Evolutionary conservation across 495 filamentous ascomycete species (phyloP), one percentile per base, ranked within the genome.

Genomic region (Xanthoparmelia taractica): DNA sequence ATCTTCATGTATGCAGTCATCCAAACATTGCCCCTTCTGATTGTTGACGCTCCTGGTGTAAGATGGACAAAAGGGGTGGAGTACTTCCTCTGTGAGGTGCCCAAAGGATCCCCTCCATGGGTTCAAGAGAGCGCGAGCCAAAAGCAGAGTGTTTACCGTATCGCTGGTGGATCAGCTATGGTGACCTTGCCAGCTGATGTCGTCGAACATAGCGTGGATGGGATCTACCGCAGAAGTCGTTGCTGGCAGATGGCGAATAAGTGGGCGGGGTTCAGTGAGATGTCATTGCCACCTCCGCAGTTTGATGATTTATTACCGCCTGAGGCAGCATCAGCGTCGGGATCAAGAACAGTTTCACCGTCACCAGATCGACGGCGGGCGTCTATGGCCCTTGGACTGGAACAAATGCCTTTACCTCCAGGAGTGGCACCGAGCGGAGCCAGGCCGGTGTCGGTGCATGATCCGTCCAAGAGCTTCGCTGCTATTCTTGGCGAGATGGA

Each of bases 31-130:
- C 95, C 95, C 1, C 84, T 96, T 80, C 78, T 96, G 7, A 88
- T 95, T 2, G 82, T 95, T 33, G 95, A 97, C 75, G 92, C 90
- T 5, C 89, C 89, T 3, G 88, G 84, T 15, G 74, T 96, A 47
- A 81, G 82, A 63, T 93, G 80, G 66, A 88, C 82, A 0, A 85
- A 96, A 36, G 87, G 85, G 6, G 91, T 96, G 15, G 95, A 97
- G 73, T 96, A 97, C 76, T 97, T 97, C 78, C 82, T 97, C n/a
- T 97, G 92, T 74, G 84, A 96, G 71, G 87, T 90, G 13, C 87
- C 92, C 0, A 86, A 88, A 67, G 88, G 89, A 27, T 86, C 86
- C 65, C 80, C 86, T 3, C 93, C 94, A 4, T 98, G 94, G 95
- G 85, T 87, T 56, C 85, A 89, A 59, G 87, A 91, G 56, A 78